These are phyloP conservation scores for Gloeostereum incarnatum DNA, from an alignment of 768 basidiomycete species.

Conservation along the genomic window DNA sequence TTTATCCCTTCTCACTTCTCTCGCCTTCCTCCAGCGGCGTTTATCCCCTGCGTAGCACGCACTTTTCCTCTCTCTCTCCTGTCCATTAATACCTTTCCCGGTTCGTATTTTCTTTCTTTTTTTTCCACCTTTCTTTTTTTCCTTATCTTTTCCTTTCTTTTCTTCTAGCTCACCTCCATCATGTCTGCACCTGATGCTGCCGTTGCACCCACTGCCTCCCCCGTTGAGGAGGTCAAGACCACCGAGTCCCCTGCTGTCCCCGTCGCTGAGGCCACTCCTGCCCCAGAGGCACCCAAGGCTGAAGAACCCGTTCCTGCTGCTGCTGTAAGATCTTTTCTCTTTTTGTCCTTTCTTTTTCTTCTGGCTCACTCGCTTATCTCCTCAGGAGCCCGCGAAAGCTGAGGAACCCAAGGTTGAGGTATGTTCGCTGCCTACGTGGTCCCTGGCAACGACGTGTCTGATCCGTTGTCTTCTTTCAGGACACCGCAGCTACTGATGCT, in stretches of 20 bases:
- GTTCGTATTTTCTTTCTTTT: conserved; percentile 21
- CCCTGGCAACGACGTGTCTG: background rate
- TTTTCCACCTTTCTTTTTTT: conserved; percentile 8
- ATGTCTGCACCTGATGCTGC: conserved; percentile 73
- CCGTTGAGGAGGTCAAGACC: conserved; percentile 47
- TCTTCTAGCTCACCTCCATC: no score
- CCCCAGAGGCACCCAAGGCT: conserved; percentile 28
- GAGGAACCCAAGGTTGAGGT: conserved; percentile 30
- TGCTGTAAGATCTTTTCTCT: conserved; percentile 7
- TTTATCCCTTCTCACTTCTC: conserved; percentile 52
- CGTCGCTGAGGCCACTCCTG: conserved; percentile 22
- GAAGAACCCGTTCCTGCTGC: conserved; percentile 30
- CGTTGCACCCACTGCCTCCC: conserved; percentile 29
- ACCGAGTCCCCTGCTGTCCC: conserved; percentile 30
- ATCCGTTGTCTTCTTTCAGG: conserved; percentile 17
- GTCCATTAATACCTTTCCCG: conserved; percentile 44
- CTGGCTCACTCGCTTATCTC: conserved; percentile 4
- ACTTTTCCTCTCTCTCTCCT: conserved; percentile 53
- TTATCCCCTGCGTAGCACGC: conserved; percentile 45
- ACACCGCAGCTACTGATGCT: conserved; percentile 22
- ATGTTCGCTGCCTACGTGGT: conserved; percentile 2
- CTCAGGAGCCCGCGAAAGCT: conserved; percentile 31
- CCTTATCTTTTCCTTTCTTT: conserved; percentile 34
- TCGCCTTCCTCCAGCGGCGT: conserved; percentile 40
- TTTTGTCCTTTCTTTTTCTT: conserved; percentile 6